These are phyloP conservation scores for Platanthera zijinensis DNA, from an alignment of 106 monocot species.

Conservation along the genomic window DNA sequence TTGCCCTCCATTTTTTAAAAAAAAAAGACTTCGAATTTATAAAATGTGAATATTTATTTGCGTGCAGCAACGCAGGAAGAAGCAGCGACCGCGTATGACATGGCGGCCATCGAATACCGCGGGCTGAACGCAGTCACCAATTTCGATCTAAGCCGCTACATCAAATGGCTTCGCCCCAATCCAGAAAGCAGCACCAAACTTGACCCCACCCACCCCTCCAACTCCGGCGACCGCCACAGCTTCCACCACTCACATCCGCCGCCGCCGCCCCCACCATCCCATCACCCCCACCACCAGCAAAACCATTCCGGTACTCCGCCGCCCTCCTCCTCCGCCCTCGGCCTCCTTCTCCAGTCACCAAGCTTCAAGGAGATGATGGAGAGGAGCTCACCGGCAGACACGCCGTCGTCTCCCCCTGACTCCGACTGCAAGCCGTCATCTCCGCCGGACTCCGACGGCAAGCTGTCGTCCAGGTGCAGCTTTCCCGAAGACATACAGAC, in stretches of 20 bases:
- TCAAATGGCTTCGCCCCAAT: conserved; percentile 30
- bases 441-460: conserved; percentile 16
- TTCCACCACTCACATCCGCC: too few relatives aligned
- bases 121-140: conserved; percentile 83
- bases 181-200: neutral
- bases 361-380: conserved; percentile 35
- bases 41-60: neutral
- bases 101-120: conserved; percentile 85
- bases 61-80: conserved; percentile 52
- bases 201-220: neutral
- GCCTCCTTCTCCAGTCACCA: conserved; percentile 18
- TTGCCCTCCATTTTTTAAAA: too few relatives aligned
- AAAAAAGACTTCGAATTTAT: too few relatives aligned
- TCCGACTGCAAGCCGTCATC: conserved; percentile 16
- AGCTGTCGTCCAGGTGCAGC: conserved; percentile 19
- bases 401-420: conserved; percentile 15
- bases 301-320: neutral
- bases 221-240: neutral
- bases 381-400: conserved; percentile 8
- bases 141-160: conserved; percentile 71
- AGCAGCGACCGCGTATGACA: conserved; percentile 84
- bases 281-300: neutral
- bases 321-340: conserved; percentile 17
- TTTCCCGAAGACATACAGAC: conserved; percentile 66
- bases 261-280: neutral